Conservation (phyloP, 176 grass and related monocot genomes). For the Oryza punctata region DNA sequence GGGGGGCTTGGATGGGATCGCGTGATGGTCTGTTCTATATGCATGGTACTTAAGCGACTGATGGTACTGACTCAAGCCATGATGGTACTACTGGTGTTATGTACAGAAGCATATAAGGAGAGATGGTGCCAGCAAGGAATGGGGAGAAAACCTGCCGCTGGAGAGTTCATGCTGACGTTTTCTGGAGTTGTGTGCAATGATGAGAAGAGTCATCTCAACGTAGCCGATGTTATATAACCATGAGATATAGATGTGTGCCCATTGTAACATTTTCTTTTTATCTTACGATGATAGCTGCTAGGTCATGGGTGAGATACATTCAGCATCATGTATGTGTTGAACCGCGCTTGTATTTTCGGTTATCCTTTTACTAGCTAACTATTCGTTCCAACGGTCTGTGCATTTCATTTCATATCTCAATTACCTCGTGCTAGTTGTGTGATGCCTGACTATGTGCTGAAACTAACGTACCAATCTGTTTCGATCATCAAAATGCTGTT, state of each 20-base stretch:
- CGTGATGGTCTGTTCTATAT: constrained; percentile 70
- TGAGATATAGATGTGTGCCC: constrained; percentile 2
- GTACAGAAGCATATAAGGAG: constrained; percentile 1
- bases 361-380: too few species aligned
- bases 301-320: too few species aligned
- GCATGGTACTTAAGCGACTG: constrained; percentile 59
- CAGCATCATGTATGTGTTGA: too few species aligned
- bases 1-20: constrained; percentile 90
- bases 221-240: not conserved
- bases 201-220: not conserved
- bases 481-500: too few species aligned
- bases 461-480: too few species aligned
- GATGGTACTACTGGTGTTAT: not conserved
- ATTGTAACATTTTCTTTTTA: not conserved
- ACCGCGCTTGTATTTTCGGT: too few species aligned
- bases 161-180: not conserved
- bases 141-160: not conserved
- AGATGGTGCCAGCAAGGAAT: not conserved
- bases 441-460: too few species aligned
- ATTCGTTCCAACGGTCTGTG: too few species aligned
- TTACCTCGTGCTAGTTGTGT: too few species aligned
- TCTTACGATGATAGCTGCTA: too few species aligned
- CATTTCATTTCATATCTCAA: too few species aligned
- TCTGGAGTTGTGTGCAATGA: not conserved
- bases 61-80: not conserved